Evolutionary conservation across 1,139 yeast species (phyloP), one percentile per base, ranked within the genome.

Genomic region (Kodamaea ohmeri): DNA sequence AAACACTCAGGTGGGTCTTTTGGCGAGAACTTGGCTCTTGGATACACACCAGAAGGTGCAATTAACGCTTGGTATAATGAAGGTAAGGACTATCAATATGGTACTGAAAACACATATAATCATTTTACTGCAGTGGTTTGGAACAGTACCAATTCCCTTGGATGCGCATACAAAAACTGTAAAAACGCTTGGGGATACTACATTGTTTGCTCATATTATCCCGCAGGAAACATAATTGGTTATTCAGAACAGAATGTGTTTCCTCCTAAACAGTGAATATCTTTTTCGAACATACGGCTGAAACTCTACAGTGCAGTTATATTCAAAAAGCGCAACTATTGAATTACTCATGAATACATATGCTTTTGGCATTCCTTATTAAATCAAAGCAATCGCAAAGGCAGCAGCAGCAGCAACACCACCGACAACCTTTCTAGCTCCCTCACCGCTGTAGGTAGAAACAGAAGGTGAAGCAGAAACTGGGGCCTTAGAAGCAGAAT

Each of bases 1-100:
- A 63, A 65, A 22, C 96, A 89, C 67, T 80, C 95, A 35, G 86
- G 85, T 41, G 92, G 92, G 40, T 62, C 69, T 37, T 83, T 76
- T 65, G 96, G 96, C 56, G 96, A 89, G 67, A 89, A 89, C 72
- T 73, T 89, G 56, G 96, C 95, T 38, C 66, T 78, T 38, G 96
- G 96, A 41, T 76, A 72, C 62, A 47, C 71, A 32, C 84, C 76
- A 31, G 43, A 43, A 18, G 42, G 61, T 31, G 87, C 87, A 32
- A 80, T 85, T 40, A 72, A 76, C 31, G 96, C 92, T 38, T 89
- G 96, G 97, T 88, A 86, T 69, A 61, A 68, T 46, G 96, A 87
- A 67, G 79, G 79, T 49, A 48, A 55, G 7, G 47, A 59, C 40
- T 87, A 84, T 70, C 66, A 79, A 63, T 83, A 66, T 62, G 48